Evolutionary conservation across 148 eudicot species (phyloP).

Genomic region (Rhododendron griersonianum): DNA sequence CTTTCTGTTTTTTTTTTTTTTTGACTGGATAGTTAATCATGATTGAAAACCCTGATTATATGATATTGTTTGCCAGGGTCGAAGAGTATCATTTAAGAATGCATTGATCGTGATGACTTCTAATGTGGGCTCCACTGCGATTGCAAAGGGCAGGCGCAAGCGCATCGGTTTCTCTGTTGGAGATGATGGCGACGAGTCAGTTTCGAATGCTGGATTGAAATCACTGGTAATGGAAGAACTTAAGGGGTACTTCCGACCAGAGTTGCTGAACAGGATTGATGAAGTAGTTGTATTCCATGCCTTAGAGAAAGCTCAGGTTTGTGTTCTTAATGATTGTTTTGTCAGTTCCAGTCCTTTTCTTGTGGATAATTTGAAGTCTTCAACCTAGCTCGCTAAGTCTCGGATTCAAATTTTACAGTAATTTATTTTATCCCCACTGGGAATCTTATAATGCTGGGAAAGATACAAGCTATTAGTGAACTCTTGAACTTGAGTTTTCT

Average conservation of each 20-base stretch:
- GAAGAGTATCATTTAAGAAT: slow-evolving; percentile 58
- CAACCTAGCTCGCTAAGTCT: neutral
- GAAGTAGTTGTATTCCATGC: slow-evolving; percentile 59
- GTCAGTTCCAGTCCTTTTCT: neutral
- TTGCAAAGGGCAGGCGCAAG: slow-evolving; percentile 44
- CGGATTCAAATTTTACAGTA: neutral
- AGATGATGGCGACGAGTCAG: slow-evolving; percentile 19
- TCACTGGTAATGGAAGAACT: slow-evolving; percentile 50
- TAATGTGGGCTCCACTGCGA: slow-evolving; percentile 54
- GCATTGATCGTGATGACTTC: slow-evolving; percentile 61
- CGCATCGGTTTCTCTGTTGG: slow-evolving; percentile 36
- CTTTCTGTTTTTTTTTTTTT: neutral
- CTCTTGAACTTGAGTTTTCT: neutral
- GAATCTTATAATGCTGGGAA: neutral
- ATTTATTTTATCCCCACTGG: neutral
- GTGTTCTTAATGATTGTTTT: slow-evolving; percentile 7
- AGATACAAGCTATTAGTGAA: neutral
- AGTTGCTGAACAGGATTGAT: slow-evolving; percentile 56
- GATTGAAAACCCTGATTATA: neutral
- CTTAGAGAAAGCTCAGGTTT: slow-evolving; percentile 53
- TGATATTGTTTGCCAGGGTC: slow-evolving; percentile 34
- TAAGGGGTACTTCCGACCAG: slow-evolving; percentile 53
- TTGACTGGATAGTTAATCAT: slow-evolving; percentile 6
- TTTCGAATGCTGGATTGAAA: slow-evolving; percentile 53
- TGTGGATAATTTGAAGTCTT: neutral